Conservation (phyloP, 352 stramenopile genomes). For the Phytophthora pistaciae region DNA sequence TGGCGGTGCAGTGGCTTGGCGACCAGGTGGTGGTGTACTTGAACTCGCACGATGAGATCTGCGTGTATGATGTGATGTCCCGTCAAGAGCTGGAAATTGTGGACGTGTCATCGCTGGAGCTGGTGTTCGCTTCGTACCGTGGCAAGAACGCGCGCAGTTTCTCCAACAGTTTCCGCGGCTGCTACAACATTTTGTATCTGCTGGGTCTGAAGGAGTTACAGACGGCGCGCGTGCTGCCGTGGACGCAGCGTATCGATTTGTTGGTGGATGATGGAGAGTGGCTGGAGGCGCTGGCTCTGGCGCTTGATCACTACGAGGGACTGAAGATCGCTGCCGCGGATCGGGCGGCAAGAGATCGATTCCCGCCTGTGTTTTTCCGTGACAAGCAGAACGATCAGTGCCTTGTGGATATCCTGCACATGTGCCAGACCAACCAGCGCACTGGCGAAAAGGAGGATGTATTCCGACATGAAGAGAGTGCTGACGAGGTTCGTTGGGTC, state of each 20-base stretch:
- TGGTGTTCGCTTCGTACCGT: conserved; percentile 95
- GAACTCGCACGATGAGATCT: conserved; percentile 96
- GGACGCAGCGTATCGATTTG: conserved; percentile 93
- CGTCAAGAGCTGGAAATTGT: conserved; percentile 96
- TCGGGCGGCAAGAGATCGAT: conserved; percentile 83
- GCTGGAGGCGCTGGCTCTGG: conserved; percentile 96
- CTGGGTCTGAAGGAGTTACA: conserved; percentile 94
- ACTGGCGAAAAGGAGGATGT: conserved; percentile 90
- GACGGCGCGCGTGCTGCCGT: conserved; percentile 92
- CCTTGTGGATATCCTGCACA: conserved; percentile 90
- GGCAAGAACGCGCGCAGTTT: conserved; percentile 86
- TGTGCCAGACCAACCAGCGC: conserved; percentile 91
- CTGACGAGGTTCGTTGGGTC: conserved; percentile 86
- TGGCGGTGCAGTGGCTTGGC: conserved; percentile 97
- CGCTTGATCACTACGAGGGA: conserved; percentile 96
- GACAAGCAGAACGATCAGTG: conserved; percentile 91
- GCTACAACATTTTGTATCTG: conserved; percentile 94
- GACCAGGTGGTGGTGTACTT: conserved; percentile 96
- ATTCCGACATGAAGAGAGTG: conserved; percentile 85
- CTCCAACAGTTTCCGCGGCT: conserved; percentile 92
- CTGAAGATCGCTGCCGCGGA: conserved; percentile 84
- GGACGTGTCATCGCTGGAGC: conserved; percentile 93
- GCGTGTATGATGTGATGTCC: conserved; percentile 96
- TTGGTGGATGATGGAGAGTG: conserved; percentile 97
- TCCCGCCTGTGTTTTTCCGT: conserved; percentile 90